Percentiles rank a stretch among this genome's conserved stretches.
Evolutionary conservation across 106 monocot genomes (phyloP).

Genomic region (Acanthochlamys bracteata): DNA sequence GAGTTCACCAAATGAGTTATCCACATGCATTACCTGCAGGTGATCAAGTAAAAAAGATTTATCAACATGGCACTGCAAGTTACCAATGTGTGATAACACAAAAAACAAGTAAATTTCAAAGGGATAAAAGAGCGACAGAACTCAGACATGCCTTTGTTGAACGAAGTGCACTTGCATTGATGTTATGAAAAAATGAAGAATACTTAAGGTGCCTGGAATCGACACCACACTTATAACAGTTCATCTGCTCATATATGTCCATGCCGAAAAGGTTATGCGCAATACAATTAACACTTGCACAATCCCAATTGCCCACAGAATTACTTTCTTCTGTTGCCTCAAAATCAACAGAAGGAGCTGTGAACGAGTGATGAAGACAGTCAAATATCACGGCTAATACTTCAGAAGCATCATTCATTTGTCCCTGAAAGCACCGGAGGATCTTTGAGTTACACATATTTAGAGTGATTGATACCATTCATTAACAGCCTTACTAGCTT

Average conservation of each 20-base stretch:
- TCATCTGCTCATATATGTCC: conserved; percentile 88
- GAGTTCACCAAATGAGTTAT: conserved; percentile 76
- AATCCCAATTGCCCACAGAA: conserved; percentile 65
- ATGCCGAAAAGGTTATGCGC: conserved; percentile 80
- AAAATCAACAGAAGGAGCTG: conserved; percentile 27
- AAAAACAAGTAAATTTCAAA: neutral
- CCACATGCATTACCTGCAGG: conserved; percentile 41
- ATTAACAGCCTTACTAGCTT: no score
- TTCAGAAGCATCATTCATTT: conserved; percentile 99
- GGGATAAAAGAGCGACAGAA: neutral
- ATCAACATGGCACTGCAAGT: neutral
- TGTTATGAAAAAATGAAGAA: conserved; percentile 90
- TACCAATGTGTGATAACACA: no score
- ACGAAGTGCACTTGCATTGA: conserved; percentile 85
- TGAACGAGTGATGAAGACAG: conserved; percentile 70
- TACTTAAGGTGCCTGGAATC: conserved; percentile 85
- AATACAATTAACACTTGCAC: conserved; percentile 59
- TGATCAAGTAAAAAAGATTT: conserved; percentile 4
- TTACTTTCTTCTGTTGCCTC: conserved; percentile 31
- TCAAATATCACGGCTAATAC: conserved; percentile 88
- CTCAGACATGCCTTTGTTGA: conserved; percentile 58
- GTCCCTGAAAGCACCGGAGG: conserved; percentile 38
- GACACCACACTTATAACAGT: conserved; percentile 58
- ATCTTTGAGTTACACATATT: no score
- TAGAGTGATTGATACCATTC: no score